phyloP scores from a whole-genome alignment of 495 filamentous ascomycete genomes.

The Tuber magnatum region DNA sequence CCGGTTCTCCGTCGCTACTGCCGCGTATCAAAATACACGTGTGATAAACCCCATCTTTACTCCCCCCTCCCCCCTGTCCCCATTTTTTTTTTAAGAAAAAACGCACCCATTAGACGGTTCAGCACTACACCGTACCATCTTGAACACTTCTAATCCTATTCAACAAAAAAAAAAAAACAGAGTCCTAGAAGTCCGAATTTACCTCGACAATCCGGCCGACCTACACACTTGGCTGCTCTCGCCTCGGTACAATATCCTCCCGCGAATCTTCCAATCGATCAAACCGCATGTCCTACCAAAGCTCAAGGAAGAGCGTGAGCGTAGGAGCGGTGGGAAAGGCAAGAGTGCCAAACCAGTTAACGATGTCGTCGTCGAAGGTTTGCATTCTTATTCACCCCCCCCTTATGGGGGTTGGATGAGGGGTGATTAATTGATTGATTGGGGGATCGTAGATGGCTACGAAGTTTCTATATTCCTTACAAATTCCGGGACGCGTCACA shows the following conservation, averaged over 20 bases:
- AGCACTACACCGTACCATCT: neutral
- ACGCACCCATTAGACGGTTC: slow-evolving; percentile 11
- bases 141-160: neutral
- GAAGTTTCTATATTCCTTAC: slow-evolving; percentile 90
- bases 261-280: slow-evolving; percentile 71
- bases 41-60: slow-evolving; percentile 9
- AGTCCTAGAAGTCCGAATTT: slow-evolving; percentile 89
- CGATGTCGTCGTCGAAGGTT: slow-evolving; percentile 79
- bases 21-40: slow-evolving; percentile 42
- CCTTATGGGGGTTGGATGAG: neutral
- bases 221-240: slow-evolving; percentile 73
- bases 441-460: slow-evolving; percentile 65
- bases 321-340: slow-evolving; percentile 53
- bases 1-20: slow-evolving; percentile 39
- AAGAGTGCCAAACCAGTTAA: slow-evolving; percentile 65
- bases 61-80: neutral
- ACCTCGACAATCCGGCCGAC: slow-evolving; percentile 81
- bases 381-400: slow-evolving; percentile 10
- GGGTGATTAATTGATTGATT: slow-evolving; percentile 6
- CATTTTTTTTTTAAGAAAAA: neutral
- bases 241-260: slow-evolving; percentile 62
- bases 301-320: slow-evolving; percentile 71
- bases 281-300: slow-evolving; percentile 82
- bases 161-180: slow-evolving; percentile 76
- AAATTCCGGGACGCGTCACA: slow-evolving; percentile 78